Base-by-base conservation (phyloP, 2,329 filamentous ascomycete genomes). In the Tolypocladium cylindrosporum region DNA sequence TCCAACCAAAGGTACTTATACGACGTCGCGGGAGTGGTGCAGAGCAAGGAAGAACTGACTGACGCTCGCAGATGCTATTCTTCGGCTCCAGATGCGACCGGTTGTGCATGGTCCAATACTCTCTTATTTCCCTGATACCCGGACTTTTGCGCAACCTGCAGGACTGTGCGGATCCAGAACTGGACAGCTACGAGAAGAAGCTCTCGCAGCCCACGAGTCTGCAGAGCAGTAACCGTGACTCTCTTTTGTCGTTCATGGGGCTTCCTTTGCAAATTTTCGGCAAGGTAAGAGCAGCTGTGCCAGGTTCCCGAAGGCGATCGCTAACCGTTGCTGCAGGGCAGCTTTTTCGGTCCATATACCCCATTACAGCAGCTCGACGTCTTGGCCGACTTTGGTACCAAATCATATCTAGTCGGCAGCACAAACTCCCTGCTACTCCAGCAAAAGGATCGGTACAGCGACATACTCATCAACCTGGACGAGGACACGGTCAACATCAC, bases 91-190 rank as follows among this genome's bases (percentile, higher is more conserved):
- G 91, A 66, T 97, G 94, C 73, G 94, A 99, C 73, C 84, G 89
- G 63, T 77, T 99, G 64, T 99, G 94, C 81, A 96, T 97, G 89
- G 92, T 96, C 75, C 94, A 99, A 72, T 99, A 97, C 76, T 94
- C 93, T 50, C 82, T 99, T 52, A 88, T 99, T 65, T 97, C 93
- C 56, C 79, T 99, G 67, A 95, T 99, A 76, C 94, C 94, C 53
- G 91, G 92, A 60, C 83, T 99, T 58, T 86, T 97, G 67, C 86
- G 90, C 67, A 91, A 89, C 66, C 82, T 99, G n/a, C 87, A 95
- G 74, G 94, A 99, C 74, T 95, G 90, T 67, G 93, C 94, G 55
- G 91, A 96, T 68, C 94, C 94, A n/a, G 88, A 92, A 51, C 83
- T 97, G 71, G 88, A 97, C 72, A 86, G 74, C 59, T 93, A 94